Base-by-base conservation (phyloP, 257 asterid species). In the Solanum bukasovii region DNA sequence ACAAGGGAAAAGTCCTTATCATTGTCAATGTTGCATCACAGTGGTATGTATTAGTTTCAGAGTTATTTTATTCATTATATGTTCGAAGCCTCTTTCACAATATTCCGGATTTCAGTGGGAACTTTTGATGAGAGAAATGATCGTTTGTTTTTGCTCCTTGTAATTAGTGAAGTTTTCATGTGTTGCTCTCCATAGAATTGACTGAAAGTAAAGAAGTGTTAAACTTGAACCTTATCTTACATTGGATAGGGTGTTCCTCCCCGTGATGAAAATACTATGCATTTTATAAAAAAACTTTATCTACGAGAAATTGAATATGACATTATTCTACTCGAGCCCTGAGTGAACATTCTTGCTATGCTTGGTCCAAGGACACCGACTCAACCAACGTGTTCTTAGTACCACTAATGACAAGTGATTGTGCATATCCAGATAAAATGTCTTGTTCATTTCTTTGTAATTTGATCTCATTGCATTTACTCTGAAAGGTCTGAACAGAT, bases 11-110 rank as follows among this genome's bases (percentile, higher is more conserved):
- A 88, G 96, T 90, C 40, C 90, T 95, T 34, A 83, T 96, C 85
- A 93, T 96, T 89, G 98, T 96, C 90, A 96, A 96, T 91, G 99
- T 95, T 89, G 99, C 99, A 35, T 96, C 99, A 6, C 93, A 95
- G 46, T 96, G 99, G 99, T 96, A 93, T 85, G 90, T 79, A 33
- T 21, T 44, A 79, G 38, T 29, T 67, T 68, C 25, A 8, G n/a
- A 4, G 35, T 38, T 38, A 14, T 46, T 49, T 18, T 46, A 8
- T 14, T 81, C 27, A 29, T 16, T 46, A 25, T 29, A 46, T 29
- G 27, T 9, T 29, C 6, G 42, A 46, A 38, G 14, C 34, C 34
- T 77, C 84, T 38, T 2, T 37, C 34, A 0, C 59, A 6, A 6
- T 23, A 12, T 12, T 38, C 21, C 1, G 1, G 59, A 77, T 23